Conservation (phyloP, 352 stramenopile genomes). For the Phytophthora citrophthora region DNA sequence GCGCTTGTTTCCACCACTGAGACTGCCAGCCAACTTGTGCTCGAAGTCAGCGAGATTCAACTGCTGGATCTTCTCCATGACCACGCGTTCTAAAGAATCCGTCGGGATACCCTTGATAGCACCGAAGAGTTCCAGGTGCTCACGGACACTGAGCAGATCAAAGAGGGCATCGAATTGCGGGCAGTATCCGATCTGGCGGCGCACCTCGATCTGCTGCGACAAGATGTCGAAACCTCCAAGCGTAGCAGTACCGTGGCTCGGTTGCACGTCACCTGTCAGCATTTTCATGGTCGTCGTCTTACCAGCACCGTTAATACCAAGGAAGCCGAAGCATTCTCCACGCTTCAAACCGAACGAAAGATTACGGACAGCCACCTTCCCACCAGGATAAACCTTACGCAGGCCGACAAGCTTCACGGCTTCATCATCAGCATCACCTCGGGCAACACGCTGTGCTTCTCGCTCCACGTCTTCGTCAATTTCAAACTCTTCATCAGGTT, state of each 20-base stretch:
- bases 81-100: too few species aligned
- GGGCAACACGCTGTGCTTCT: conserved; percentile 42
- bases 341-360: conserved; percentile 76
- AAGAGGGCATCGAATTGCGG: conserved; percentile 90
- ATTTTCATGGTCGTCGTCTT: conserved; percentile 96
- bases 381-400: conserved; percentile 77
- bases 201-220: conserved; percentile 65
- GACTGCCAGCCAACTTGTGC: conserved; percentile 73
- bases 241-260: conserved; percentile 46
- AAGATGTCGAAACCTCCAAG: conserved; percentile 38
- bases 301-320: conserved; percentile 94
- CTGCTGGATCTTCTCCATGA: conserved; percentile 81
- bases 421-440: conserved; percentile 30
- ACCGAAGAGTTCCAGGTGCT: conserved; percentile 91
- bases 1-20: conserved; percentile 94
- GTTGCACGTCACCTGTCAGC: conserved; percentile 85
- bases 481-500: conserved; percentile 21
- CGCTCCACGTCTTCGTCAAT: conserved; percentile 54
- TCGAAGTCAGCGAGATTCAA: conserved; percentile 84
- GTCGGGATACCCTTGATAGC: too few species aligned
- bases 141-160: conserved; percentile 82
- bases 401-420: conserved; percentile 55
- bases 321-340: conserved; percentile 94
- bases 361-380: conserved; percentile 81
- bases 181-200: conserved; percentile 89